These are phyloP conservation scores for Curvularia spicifera DNA, from an alignment of 2,329 filamentous ascomycete species.

Conservation along the genomic window DNA sequence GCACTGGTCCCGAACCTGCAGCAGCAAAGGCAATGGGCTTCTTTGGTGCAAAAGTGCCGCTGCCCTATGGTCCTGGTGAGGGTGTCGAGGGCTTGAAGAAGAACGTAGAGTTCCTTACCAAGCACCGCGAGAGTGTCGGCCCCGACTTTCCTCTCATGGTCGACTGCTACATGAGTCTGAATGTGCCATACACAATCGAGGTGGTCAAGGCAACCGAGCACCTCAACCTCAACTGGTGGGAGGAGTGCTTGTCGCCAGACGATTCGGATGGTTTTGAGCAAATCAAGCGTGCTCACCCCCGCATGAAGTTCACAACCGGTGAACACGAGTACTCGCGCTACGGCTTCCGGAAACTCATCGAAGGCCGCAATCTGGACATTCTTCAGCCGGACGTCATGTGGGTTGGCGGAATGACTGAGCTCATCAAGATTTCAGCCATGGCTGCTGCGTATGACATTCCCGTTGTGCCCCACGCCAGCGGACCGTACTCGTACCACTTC, in stretches of 20 bases:
- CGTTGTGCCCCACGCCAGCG: constrained; percentile 92
- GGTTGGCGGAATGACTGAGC: constrained; percentile 90
- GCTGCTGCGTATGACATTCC: constrained; percentile 93
- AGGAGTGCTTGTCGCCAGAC: constrained; percentile 89
- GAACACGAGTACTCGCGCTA: constrained; percentile 96
- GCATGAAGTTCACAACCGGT: constrained; percentile 91
- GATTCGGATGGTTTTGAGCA: constrained; percentile 89
- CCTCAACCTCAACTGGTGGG: constrained; percentile 95
- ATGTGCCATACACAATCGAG: constrained; percentile 91
- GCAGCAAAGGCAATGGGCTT: constrained; percentile 87
- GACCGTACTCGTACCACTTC: constrained; percentile 95
- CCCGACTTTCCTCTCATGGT: constrained; percentile 93
- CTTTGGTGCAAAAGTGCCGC: constrained; percentile 85
- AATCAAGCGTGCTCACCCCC: constrained; percentile 89
- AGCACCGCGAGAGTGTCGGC: constrained; percentile 83
- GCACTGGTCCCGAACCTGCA: constrained; percentile 84
- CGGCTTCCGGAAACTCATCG: constrained; percentile 92
- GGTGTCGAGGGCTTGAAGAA: constrained; percentile 81
- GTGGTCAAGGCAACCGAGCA: constrained; percentile 82
- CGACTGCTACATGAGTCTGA: constrained; percentile 96
- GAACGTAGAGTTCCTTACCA: constrained; percentile 86
- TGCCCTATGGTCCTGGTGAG: constrained; percentile 89
- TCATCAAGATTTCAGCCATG: constrained; percentile 87
- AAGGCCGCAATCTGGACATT: constrained; percentile 90
- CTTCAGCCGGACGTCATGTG: constrained; percentile 98